Evolutionary conservation across 164 flowering plant genomes (phyloP).

Genomic region (Nelumbo lutea): DNA sequence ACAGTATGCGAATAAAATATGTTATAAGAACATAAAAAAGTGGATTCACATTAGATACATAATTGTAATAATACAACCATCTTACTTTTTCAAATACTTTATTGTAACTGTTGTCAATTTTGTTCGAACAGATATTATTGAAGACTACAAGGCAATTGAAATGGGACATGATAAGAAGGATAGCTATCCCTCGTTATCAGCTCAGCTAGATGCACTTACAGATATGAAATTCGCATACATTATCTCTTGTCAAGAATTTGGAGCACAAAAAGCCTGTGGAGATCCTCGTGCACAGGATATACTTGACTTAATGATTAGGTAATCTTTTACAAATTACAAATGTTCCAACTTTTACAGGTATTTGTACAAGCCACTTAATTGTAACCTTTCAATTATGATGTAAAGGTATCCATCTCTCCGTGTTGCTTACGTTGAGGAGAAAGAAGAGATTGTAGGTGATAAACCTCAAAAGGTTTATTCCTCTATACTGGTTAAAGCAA

Average conservation of each 20-base stretch:
- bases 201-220: constrained; percentile 70
- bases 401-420: constrained; percentile 83
- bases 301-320: constrained; percentile 74
- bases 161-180: constrained; percentile 33
- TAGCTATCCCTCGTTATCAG: constrained; percentile 34
- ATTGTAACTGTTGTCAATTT: neutral
- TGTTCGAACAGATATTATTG: constrained; percentile 60
- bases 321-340: constrained; percentile 7
- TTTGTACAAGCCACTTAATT: constrained; percentile 2
- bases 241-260: constrained; percentile 79
- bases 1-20: too few relatives aligned
- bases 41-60: too few relatives aligned
- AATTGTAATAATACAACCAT: too few relatives aligned
- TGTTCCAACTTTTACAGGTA: neutral
- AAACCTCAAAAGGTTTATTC: constrained; percentile 56
- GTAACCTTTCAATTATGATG: constrained; percentile 8
- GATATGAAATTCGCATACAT: constrained; percentile 84
- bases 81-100: neutral
- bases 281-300: constrained; percentile 77
- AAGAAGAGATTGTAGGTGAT: constrained; percentile 46
- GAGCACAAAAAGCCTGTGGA: constrained; percentile 63
- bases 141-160: constrained; percentile 53
- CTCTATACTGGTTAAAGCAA: constrained; percentile 72
- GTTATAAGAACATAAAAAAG: too few relatives aligned
- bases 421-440: constrained; percentile 96